Percentiles rank a stretch among this genome's conserved stretches.
These are phyloP conservation scores for Taiozyma sp. DNA, from an alignment of 1,139 yeast species.

Conservation along the genomic window DNA sequence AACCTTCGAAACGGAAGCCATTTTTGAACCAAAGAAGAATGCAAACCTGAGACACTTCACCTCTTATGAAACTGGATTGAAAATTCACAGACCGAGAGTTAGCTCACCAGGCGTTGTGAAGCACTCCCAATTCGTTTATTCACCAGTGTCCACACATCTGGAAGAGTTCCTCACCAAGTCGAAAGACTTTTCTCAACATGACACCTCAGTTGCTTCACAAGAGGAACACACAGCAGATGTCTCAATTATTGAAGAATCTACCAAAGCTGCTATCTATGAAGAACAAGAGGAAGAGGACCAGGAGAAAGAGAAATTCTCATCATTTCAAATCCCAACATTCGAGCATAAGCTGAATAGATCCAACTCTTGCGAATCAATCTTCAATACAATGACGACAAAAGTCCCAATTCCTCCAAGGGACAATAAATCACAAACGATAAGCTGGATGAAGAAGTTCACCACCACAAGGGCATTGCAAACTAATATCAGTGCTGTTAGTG, in stretches of 20 bases:
- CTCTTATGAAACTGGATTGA: conserved; percentile 23
- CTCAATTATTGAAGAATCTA: background rate
- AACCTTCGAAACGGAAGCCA: background rate
- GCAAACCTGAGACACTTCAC: conserved; percentile 21
- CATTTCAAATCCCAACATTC: conserved; percentile 11
- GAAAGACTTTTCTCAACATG: background rate
- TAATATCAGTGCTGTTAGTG: background rate
- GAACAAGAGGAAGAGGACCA: background rate
- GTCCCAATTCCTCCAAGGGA: conserved; percentile 16
- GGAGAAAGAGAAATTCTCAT: background rate
- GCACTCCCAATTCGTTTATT: conserved; percentile 19
- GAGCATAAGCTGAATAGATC: conserved; percentile 23
- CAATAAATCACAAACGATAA: conserved; percentile 20
- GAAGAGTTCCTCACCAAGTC: background rate
- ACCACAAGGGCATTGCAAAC: conserved; percentile 1
- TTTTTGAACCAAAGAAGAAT: conserved; percentile 1
- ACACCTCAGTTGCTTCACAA: background rate
- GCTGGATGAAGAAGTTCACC: conserved; percentile 22
- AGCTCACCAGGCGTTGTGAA: conserved; percentile 16
- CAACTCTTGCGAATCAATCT: conserved; percentile 24
- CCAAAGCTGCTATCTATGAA: background rate
- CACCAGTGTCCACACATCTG: conserved; percentile 9
- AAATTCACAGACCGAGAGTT: conserved; percentile 3
- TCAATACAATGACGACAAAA: conserved; percentile 19
- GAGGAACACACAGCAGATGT: background rate